These are phyloP conservation scores for Apiospora rasikravindrae DNA, from an alignment of 2,329 filamentous ascomycete genomes.

Conservation along the genomic window DNA sequence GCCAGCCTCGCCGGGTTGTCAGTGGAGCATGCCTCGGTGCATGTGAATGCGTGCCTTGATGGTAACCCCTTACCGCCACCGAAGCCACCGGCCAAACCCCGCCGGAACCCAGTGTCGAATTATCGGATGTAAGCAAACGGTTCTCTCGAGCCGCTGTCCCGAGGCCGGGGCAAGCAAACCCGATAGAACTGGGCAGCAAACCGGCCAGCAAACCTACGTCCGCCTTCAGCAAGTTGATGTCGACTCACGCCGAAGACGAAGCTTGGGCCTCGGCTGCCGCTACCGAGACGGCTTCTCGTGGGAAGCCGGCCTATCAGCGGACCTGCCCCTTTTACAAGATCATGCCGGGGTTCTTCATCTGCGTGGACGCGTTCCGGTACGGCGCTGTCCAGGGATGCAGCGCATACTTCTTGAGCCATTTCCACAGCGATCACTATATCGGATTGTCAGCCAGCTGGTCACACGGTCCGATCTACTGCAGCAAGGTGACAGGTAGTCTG, in stretches of 20 bases:
- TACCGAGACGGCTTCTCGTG: constrained; percentile 75
- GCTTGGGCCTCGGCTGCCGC: constrained; percentile 90
- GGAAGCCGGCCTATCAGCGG: constrained; percentile 84
- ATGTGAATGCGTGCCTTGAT: constrained; percentile 94
- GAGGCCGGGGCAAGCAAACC: constrained; percentile 80
- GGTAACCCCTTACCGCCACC: constrained; percentile 70
- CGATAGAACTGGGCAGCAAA: constrained; percentile 62
- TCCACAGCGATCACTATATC: constrained; percentile 97
- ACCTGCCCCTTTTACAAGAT: constrained; percentile 99
- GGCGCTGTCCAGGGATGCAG: constrained; percentile 90
- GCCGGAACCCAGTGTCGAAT: constrained; percentile 40
- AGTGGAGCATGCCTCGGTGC: constrained; percentile 72
- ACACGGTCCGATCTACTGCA: constrained; percentile 97
- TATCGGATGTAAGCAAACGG: constrained; percentile 54
- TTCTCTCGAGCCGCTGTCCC: constrained; percentile 73
- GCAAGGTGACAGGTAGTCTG: constrained; percentile 86
- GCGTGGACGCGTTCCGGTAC: constrained; percentile 95
- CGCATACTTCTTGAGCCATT: constrained; percentile 96
- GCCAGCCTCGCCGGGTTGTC: constrained; percentile 64
- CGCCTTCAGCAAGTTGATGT: constrained; percentile 94
- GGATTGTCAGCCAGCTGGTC: constrained; percentile 87
- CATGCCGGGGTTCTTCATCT: constrained; percentile 88
- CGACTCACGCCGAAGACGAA: constrained; percentile 83
- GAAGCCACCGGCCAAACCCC: constrained; percentile 42
- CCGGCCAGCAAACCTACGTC: constrained; percentile 55